phyloP scores from a whole-genome alignment of 306 rosid species.

The Astragalus membranaceus region DNA sequence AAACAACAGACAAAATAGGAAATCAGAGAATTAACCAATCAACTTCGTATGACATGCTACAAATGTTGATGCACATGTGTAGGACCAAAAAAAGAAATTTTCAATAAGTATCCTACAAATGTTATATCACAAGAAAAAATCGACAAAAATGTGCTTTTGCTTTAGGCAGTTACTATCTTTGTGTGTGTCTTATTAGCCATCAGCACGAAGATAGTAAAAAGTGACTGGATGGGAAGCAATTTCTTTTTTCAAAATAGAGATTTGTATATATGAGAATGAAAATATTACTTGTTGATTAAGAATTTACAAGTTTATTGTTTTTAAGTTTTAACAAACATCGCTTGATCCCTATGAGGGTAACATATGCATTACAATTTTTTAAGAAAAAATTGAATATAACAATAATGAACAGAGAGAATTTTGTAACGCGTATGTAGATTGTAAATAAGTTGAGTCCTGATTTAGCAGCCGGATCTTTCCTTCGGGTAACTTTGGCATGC shows the following conservation, averaged over 20 bases:
- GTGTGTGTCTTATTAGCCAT: not conserved
- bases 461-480: not conserved
- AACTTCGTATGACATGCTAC: not conserved
- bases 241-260: not conserved
- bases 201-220: not conserved
- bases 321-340: not conserved
- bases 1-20: not conserved
- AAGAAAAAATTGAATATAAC: not conserved
- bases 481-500: not conserved
- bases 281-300: not conserved
- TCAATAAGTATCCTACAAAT: not conserved
- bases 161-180: not conserved
- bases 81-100: not conserved
- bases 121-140: not conserved
- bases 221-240: not conserved
- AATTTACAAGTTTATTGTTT: not conserved
- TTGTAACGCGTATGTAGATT: not conserved
- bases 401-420: not conserved
- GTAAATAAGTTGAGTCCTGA: not conserved
- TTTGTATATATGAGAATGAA: not conserved
- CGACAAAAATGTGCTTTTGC: not conserved
- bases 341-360: not conserved
- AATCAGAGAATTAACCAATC: not conserved
- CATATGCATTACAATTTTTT: not conserved
- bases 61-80: not conserved